These are phyloP conservation scores for Aurinia saxatilis DNA, from an alignment of 345 rosid genomes.

Conservation along the genomic window DNA sequence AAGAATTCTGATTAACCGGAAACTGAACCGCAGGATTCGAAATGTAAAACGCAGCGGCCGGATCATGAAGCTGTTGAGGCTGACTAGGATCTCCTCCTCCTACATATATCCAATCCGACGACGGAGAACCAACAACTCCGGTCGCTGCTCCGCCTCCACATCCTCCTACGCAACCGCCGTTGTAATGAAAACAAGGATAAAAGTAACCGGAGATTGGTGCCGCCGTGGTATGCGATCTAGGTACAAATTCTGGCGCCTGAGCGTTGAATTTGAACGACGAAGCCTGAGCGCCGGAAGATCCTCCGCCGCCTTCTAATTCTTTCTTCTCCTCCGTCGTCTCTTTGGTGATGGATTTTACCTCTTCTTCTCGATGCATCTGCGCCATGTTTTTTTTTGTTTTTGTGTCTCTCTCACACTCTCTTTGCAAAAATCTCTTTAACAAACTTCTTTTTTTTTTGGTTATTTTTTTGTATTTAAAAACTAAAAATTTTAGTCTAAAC, in stretches of 20 bases:
- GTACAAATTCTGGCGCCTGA: conserved; percentile 86
- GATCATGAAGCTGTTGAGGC: conserved; percentile 24
- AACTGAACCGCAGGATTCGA: conserved; percentile 39
- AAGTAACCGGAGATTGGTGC: conserved; percentile 51
- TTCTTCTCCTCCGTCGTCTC: conserved; percentile 17
- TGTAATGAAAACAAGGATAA: conserved; percentile 61
- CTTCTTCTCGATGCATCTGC: conserved; percentile 38
- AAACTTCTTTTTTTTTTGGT: neutral
- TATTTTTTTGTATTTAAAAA: neutral
- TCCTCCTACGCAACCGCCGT: conserved; percentile 26
- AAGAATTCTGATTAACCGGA: conserved; percentile 31
- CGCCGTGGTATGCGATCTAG: conserved; percentile 49
- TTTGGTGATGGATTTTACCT: conserved; percentile 31
- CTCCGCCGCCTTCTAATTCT: neutral
- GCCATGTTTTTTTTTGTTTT: conserved; percentile 49
- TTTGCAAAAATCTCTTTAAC: conserved; percentile 1
- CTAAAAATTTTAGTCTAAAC: neutral
- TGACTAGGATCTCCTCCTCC: conserved; percentile 61
- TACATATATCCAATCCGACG: conserved; percentile 74
- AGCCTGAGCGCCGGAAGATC: conserved; percentile 16
- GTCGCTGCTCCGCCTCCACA: conserved; percentile 9
- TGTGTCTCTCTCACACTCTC: neutral
- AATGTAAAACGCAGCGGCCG: conserved; percentile 35
- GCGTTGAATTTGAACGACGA: conserved; percentile 83
- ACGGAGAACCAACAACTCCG: conserved; percentile 24